A percentile compares a stretch with the other conserved stretches of the same genome.
Conservation (phyloP, 768 basidiomycete species). For the Agrocybe chaxingu region DNA sequence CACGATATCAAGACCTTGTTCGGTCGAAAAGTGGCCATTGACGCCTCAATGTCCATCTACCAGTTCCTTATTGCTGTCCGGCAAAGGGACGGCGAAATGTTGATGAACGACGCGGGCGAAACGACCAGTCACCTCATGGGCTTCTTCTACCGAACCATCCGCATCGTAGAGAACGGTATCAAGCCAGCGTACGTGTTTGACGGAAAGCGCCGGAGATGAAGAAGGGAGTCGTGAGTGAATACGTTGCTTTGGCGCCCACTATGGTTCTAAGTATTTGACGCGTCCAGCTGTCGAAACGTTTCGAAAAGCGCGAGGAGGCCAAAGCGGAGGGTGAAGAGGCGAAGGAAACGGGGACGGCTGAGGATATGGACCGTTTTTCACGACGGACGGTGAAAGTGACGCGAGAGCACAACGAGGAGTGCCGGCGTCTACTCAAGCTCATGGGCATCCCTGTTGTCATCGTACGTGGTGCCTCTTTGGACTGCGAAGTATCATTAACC, state of each 20-base stretch:
- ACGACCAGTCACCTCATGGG: conserved; percentile 99
- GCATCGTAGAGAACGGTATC: conserved; percentile 98
- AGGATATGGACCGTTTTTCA: conserved; percentile 89
- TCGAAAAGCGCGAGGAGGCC: conserved; percentile 85
- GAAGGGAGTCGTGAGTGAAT: conserved; percentile 81
- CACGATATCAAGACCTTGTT: conserved; percentile 97
- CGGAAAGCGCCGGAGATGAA: conserved; percentile 96
- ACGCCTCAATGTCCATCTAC: conserved; percentile 97
- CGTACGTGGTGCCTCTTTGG: conserved; percentile 40
- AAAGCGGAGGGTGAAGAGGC: conserved; percentile 95
- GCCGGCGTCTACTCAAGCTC: conserved; percentile 75
- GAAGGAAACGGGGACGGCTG: conserved; percentile 90
- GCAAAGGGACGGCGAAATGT: conserved; percentile 92
- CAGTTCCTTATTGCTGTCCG: conserved; percentile 98
- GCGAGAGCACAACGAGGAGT: conserved; percentile 94
- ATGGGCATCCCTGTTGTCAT: conserved; percentile 98
- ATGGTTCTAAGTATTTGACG: conserved; percentile 7
- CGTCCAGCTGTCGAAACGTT: conserved; percentile 89
- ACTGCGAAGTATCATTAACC: conserved; percentile 2
- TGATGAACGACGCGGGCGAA: conserved; percentile 97
- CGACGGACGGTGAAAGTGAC: conserved; percentile 94
- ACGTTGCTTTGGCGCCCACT: not conserved
- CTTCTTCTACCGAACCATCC: conserved; percentile 95
- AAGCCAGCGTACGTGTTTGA: conserved; percentile 99
- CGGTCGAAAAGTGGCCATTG: conserved; percentile 97